Base-by-base conservation (phyloP, 2,329 filamentous ascomycete genomes). In the Colletotrichum sp. region DNA sequence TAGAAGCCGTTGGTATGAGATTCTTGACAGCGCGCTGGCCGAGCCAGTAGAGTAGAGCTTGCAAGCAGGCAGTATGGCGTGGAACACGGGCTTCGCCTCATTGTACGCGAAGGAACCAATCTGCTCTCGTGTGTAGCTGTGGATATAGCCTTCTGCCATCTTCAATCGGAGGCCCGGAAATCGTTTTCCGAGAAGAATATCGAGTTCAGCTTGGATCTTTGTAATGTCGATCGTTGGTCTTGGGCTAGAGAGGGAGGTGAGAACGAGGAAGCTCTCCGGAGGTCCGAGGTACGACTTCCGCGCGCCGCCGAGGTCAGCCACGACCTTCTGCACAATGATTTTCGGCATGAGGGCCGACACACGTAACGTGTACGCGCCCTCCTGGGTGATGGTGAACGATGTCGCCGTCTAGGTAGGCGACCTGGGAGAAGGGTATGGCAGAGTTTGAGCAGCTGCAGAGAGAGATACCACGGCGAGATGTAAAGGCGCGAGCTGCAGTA, bases 271-370 rank as follows among this genome's bases (percentile, higher is more conserved):
- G 68, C 89, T 91, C 85, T 91, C 89, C 1, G 89, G 90, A 5
- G 90, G 90, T 0, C 90, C 90, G 3, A 92, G 82, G 78, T 91
- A 92, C 67, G 88, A 90, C 18, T 86, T 82, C 70, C 89, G 82
- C 5, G 91, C 86, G 9, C 90, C 90, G 3, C 90, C 90, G 26
- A 92, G 79, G 78, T 92, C 85, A 8, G 92, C 78, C 1, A 92
- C 84, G 44, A 92, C 82, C 85, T 91, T 92, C 81, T 92, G 89
- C 52, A 92, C 84, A 6, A 91, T 80, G 1, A 92, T 84, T 30
- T 89, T 88, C 0, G 89, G 88, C 79, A 90, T 84, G 28, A 91
- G 81, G 8, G 87, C 85, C 89, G 89, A 90, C 55, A 92, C 80
- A 3, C 87, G 84, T 60, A 91, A 81, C 26, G 84, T 90, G 75